These are phyloP conservation scores for Cryptococcus neoformans DNA, from an alignment of 1,284 basidiomycete genomes.

Conservation along the genomic window DNA sequence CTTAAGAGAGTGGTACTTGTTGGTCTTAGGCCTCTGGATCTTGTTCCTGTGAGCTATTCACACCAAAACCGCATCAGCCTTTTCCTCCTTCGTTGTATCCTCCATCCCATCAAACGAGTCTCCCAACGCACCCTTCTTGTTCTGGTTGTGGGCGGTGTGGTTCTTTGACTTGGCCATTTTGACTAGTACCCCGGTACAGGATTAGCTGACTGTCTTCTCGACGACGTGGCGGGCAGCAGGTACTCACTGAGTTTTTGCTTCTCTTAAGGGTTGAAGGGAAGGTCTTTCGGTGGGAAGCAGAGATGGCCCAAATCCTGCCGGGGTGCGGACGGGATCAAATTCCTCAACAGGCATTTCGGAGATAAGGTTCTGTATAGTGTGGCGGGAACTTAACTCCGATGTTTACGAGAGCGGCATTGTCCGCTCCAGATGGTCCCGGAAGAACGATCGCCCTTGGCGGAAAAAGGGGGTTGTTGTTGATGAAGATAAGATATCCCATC, in stretches of 20 bases:
- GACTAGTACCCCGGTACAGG: constrained; percentile 10
- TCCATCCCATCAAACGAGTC: neutral
- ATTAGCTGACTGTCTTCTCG: neutral
- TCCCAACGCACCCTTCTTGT: constrained; percentile 49
- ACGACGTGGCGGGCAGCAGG: neutral
- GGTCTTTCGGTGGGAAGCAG: no score
- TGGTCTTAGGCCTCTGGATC: constrained; percentile 76
- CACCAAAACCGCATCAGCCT: constrained; percentile 2
- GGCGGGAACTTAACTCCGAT: no score
- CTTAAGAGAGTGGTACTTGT: constrained; percentile 78
- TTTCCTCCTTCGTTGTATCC: neutral
- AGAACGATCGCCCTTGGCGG: no score
- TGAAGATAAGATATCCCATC: no score
- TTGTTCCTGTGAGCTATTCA: constrained; percentile 86
- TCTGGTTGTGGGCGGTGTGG: constrained; percentile 77
- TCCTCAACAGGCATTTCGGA: no score
- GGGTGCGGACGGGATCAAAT: no score
- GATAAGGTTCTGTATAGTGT: no score
- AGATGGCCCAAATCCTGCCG: no score
- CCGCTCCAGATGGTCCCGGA: no score
- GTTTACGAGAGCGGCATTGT: no score
- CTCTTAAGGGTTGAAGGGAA: neutral
- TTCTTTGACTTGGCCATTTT: constrained; percentile 60
- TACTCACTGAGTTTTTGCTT: neutral
- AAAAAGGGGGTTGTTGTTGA: no score